These are phyloP conservation scores for Claviceps arundinis DNA, from an alignment of 2,329 filamentous ascomycete species.

Conservation along the genomic window DNA sequence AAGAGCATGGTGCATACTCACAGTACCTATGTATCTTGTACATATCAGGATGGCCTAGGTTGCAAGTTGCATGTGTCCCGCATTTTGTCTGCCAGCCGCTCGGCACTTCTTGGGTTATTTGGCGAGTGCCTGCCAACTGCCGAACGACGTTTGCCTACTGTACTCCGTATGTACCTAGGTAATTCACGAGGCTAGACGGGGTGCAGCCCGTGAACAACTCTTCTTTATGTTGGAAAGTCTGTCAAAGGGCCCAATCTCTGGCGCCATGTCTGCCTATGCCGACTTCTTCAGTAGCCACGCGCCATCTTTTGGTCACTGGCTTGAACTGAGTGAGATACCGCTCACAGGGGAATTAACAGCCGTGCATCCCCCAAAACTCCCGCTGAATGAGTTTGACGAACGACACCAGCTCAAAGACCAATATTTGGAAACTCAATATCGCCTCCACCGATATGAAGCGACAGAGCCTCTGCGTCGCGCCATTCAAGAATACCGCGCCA, in stretches of 20 bases:
- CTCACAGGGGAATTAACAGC: slow-evolving; percentile 13
- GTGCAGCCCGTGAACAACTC: neutral
- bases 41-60: neutral
- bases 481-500: slow-evolving; percentile 37
- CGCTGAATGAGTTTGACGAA: neutral
- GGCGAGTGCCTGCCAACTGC: neutral
- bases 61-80: neutral
- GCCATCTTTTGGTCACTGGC: neutral
- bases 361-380: slow-evolving; percentile 7
- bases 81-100: neutral
- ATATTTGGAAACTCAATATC: slow-evolving; percentile 64
- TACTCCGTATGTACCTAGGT: too few relatives aligned
- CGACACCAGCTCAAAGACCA: slow-evolving; percentile 16
- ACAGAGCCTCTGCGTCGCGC: slow-evolving; percentile 56
- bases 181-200: neutral
- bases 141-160: neutral
- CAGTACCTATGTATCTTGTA: neutral
- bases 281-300: slow-evolving; percentile 1
- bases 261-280: neutral
- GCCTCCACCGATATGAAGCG: slow-evolving; percentile 62
- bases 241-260: neutral
- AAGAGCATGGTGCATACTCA: neutral
- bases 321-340: slow-evolving; percentile 12
- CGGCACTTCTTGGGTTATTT: neutral
- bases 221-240: neutral